Percentiles rank a stretch among this genome's conserved stretches.
phyloP scores from a whole-genome alignment of 2,329 filamentous ascomycete genomes.

The Metarhizium brunneum region DNA sequence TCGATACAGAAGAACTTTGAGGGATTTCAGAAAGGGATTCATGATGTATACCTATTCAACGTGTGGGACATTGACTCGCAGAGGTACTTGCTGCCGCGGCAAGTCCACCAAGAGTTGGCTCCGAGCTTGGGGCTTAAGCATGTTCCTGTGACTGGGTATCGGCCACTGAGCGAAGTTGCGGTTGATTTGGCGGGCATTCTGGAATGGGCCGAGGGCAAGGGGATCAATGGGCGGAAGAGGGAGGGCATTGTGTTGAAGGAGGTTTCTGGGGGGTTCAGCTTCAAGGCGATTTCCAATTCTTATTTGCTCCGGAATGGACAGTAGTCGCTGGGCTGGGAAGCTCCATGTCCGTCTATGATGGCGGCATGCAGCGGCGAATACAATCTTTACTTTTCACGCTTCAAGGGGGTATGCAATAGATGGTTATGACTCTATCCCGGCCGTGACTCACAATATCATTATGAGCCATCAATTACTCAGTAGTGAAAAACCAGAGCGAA shows the following conservation, averaged over 20 bases:
- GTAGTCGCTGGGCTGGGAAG: not conserved
- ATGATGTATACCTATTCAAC: slow-evolving; percentile 24
- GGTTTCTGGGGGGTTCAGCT: slow-evolving; percentile 11
- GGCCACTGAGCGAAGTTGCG: not conserved
- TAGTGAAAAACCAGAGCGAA: not conserved
- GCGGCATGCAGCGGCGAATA: too few species aligned
- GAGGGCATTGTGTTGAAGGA: slow-evolving; percentile 17
- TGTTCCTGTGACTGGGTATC: slow-evolving; percentile 10
- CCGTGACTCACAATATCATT: not conserved
- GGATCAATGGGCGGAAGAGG: slow-evolving; percentile 9
- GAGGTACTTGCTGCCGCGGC: slow-evolving; percentile 16
- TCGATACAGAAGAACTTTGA: not conserved
- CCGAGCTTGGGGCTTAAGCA: slow-evolving; percentile 19
- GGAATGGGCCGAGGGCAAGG: slow-evolving; percentile 12
- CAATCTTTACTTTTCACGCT: too few species aligned
- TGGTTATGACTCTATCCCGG: not conserved
- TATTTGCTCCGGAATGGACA: slow-evolving; percentile 17
- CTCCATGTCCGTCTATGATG: too few species aligned
- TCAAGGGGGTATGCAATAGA: too few species aligned
- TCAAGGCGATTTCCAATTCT: slow-evolving; percentile 1
- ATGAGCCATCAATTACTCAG: not conserved
- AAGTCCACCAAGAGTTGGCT: slow-evolving; percentile 17
- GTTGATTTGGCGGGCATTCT: slow-evolving; percentile 5
- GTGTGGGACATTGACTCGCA: slow-evolving; percentile 21
- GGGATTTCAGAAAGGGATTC: slow-evolving; percentile 2